These are phyloP conservation scores for Danielozyma ontarioensis DNA, from an alignment of 805 yeast species.

Conservation along the genomic window DNA sequence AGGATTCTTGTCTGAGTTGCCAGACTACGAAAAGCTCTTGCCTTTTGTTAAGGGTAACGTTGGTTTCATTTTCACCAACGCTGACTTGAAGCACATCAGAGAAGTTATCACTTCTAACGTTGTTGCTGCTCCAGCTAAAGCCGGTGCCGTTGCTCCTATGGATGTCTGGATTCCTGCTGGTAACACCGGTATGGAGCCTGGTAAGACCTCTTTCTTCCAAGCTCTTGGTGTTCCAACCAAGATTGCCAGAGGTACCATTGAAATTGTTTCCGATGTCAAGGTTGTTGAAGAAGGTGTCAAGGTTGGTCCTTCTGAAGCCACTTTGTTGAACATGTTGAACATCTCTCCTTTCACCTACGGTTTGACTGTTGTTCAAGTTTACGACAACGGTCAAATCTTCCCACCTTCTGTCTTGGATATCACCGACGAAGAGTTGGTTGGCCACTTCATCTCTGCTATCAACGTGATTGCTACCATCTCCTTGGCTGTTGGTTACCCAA, in stretches of 20 bases:
- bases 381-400: slow-evolving; percentile 98
- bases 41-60: slow-evolving; percentile 97
- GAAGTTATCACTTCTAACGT: slow-evolving; percentile 83
- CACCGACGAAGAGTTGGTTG: slow-evolving; percentile 93
- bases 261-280: slow-evolving; percentile 94
- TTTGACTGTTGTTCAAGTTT: slow-evolving; percentile 93
- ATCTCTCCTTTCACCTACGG: slow-evolving; percentile 99
- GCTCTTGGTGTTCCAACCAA: slow-evolving; percentile 99
- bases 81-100: slow-evolving; percentile 87
- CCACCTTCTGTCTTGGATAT: slow-evolving; percentile 95
- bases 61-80: slow-evolving; percentile 99
- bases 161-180: slow-evolving; percentile 98
- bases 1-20: slow-evolving; percentile 88
- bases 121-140: slow-evolving; percentile 99
- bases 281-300: slow-evolving; percentile 80
- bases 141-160: slow-evolving; percentile 98
- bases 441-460: slow-evolving; percentile 89
- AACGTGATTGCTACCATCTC: slow-evolving; percentile 93
- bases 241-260: slow-evolving; percentile 99
- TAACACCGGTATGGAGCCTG: slow-evolving; percentile 99
- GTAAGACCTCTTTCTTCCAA: slow-evolving; percentile 99
- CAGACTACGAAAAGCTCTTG: slow-evolving; percentile 91
- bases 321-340: slow-evolving; percentile 98
- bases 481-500: slow-evolving; percentile 98
- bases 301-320: slow-evolving; percentile 99